These are phyloP conservation scores for Hibiscus syriacus DNA, from an alignment of 345 rosid species.

Conservation along the genomic window DNA sequence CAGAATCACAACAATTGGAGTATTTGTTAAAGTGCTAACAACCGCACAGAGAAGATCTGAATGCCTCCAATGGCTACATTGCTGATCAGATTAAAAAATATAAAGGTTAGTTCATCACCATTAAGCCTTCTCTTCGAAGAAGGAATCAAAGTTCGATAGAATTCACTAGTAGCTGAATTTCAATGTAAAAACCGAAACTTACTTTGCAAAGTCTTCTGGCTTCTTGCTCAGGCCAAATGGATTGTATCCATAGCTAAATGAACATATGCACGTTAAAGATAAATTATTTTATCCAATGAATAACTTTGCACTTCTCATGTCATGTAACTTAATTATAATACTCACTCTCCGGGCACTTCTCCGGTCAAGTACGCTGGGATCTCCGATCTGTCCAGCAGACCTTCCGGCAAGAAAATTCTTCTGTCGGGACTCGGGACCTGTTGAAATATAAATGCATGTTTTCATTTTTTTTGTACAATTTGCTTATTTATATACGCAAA, in stretches of 20 bases:
- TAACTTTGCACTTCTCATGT: no score
- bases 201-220: conserved; percentile 89
- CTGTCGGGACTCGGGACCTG: conserved; percentile 99
- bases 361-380: conserved; percentile 93
- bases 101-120: no score
- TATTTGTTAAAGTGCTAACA: no score
- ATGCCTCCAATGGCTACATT: no score
- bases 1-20: no score
- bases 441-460: not conserved
- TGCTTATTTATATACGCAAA: not conserved
- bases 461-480: not conserved
- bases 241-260: conserved; percentile 76
- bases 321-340: no score
- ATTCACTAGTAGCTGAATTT: no score
- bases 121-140: no score
- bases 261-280: conserved; percentile 14
- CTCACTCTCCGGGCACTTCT: conserved; percentile 97
- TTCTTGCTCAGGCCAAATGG: conserved; percentile 95
- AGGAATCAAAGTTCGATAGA: no score
- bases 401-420: conserved; percentile 92
- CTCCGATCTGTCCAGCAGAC: conserved; percentile 89
- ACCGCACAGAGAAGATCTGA: no score
- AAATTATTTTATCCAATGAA: no score
- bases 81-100: no score
- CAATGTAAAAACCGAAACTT: conserved; percentile 18